phyloP scores from a whole-genome alignment of 75 land plant genomes.

The Azolla pinnata region DNA sequence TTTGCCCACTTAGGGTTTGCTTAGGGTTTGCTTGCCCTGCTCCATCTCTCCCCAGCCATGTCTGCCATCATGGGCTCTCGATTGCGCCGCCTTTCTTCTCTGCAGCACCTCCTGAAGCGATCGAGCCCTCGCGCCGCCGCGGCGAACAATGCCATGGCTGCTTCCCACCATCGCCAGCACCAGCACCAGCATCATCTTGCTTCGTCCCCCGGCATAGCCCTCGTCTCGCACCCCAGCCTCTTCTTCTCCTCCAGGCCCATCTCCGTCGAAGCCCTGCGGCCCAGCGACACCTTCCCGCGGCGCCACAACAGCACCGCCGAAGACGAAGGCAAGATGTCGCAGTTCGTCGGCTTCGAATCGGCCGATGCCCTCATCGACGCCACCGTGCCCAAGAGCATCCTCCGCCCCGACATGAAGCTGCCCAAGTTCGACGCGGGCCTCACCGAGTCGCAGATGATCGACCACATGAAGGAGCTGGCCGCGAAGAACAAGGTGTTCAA shows the following conservation, averaged over 20 bases:
- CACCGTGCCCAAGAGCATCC: slow-evolving; percentile 79
- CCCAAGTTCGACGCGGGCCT: slow-evolving; percentile 63
- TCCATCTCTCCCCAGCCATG: neutral
- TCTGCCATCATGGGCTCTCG: slow-evolving; percentile 1
- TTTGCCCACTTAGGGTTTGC: neutral
- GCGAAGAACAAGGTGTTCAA: slow-evolving; percentile 74
- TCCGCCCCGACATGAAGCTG: slow-evolving; percentile 40
- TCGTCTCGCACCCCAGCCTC: neutral
- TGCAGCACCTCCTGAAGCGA: neutral
- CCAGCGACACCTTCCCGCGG: slow-evolving; percentile 83
- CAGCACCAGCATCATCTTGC: neutral
- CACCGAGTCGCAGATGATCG: slow-evolving; percentile 85
- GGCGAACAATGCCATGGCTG: too few relatives aligned
- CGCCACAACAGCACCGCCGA: slow-evolving; percentile 81
- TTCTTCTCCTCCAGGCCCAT: slow-evolving; percentile 19
- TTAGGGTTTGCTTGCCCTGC: neutral
- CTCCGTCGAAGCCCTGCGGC: slow-evolving; percentile 59
- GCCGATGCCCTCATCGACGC: slow-evolving; percentile 80
- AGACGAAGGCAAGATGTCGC: slow-evolving; percentile 82
- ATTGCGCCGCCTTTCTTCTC: neutral
- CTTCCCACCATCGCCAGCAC: too few relatives aligned
- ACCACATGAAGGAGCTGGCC: slow-evolving; percentile 74
- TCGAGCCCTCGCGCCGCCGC: neutral
- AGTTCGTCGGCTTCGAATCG: slow-evolving; percentile 46
- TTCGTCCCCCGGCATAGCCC: neutral